phyloP scores from a whole-genome alignment of 139 green algal species.

The Tetraselmis chui region DNA sequence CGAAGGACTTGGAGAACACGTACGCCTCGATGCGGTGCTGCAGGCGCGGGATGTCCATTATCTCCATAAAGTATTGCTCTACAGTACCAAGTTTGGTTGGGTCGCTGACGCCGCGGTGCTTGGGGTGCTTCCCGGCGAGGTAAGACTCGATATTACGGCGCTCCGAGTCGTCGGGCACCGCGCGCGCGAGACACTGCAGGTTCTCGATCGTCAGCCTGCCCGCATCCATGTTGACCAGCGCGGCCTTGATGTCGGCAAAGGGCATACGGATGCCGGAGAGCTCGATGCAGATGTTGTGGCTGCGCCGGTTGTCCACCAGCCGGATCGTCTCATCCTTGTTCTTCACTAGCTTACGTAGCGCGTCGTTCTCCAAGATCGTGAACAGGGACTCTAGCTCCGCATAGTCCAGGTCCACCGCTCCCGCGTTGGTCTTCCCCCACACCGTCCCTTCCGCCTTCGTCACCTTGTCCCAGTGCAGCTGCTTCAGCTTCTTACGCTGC shows the following conservation, averaged over 20 bases:
- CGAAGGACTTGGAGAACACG: constrained; percentile 54
- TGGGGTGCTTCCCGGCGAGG: constrained; percentile 43
- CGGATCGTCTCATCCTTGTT: constrained; percentile 31
- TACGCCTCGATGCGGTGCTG: constrained; percentile 55
- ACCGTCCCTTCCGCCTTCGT: constrained; percentile 39
- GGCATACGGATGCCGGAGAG: constrained; percentile 59
- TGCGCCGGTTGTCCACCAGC: constrained; percentile 67
- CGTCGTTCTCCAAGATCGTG: constrained; percentile 42
- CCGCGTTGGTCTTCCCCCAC: constrained; percentile 38
- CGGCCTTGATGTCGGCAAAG: constrained; percentile 49
- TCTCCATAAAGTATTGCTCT: constrained; percentile 74
- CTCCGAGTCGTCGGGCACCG: constrained; percentile 54
- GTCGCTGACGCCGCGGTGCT: constrained; percentile 42
- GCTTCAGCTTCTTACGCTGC: constrained; percentile 58
- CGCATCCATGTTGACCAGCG: constrained; percentile 58
- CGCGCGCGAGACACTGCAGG: constrained; percentile 46
- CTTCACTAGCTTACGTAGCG: constrained; percentile 29
- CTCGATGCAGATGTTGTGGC: constrained; percentile 81
- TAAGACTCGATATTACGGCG: constrained; percentile 46
- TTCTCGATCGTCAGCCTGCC: constrained; percentile 51
- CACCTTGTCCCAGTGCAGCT: constrained; percentile 78
- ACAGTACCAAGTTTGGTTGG: constrained; percentile 52
- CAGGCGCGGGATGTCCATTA: constrained; percentile 67
- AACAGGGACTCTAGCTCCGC: constrained; percentile 43
- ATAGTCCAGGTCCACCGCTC: constrained; percentile 41